Conservation (phyloP, 1,284 basidiomycete genomes). For the Vanrija sp. region DNA sequence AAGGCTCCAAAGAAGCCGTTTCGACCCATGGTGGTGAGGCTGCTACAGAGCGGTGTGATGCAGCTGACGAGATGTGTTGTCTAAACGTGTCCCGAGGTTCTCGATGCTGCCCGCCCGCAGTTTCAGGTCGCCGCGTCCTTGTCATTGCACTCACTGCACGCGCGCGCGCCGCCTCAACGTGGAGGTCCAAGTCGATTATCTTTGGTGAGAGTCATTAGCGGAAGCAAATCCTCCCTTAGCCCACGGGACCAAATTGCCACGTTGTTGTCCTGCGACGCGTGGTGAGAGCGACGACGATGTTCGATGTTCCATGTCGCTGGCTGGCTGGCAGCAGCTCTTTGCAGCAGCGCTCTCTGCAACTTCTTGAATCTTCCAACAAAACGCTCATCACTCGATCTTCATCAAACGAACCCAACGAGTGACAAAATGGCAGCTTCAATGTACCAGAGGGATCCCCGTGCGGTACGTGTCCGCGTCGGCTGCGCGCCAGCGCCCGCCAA, state of each 20-base stretch:
- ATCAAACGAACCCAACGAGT: no score
- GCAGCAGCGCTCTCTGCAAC: not conserved
- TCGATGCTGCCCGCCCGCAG: no score
- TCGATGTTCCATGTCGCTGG: not conserved
- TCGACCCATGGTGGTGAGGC: slow-evolving; percentile 37
- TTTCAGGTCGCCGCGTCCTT: not conserved
- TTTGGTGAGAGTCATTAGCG: no score
- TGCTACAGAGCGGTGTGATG: no score
- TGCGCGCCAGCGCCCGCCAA: not conserved
- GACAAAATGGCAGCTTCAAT: slow-evolving; percentile 46
- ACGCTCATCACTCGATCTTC: not conserved
- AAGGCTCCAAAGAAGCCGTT: slow-evolving; percentile 47
- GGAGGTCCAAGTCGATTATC: not conserved
- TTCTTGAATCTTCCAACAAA: slow-evolving; percentile 14
- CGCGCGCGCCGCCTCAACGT: not conserved
- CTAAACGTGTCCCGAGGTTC: not conserved
- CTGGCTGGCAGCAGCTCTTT: not conserved
- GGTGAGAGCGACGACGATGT: not conserved
- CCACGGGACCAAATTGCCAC: not conserved
- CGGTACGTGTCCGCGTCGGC: slow-evolving; percentile 32
- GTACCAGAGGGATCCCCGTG: slow-evolving; percentile 50
- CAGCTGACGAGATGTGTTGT: not conserved
- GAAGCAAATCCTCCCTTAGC: not conserved
- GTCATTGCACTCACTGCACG: not conserved
- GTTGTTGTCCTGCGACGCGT: not conserved